These are phyloP conservation scores for Corallochytrium limacisporum DNA, from an alignment of 78 protist genomes.

Conservation along the genomic window DNA sequence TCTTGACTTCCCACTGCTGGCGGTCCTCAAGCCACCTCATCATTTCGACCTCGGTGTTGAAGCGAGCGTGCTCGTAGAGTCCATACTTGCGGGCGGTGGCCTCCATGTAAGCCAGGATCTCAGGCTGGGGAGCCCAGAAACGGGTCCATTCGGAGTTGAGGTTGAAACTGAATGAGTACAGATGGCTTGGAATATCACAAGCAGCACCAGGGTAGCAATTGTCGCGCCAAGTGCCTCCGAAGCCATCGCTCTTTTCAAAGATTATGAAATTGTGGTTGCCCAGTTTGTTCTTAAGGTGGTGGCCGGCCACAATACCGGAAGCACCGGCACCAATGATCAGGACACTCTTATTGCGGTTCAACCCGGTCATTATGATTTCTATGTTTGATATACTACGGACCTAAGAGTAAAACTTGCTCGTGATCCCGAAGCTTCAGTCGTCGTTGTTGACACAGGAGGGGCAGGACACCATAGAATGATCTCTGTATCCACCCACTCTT, in stretches of 20 bases:
- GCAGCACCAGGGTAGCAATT: constrained; percentile 4
- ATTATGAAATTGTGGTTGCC: too few relatives aligned
- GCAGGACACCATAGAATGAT: too few relatives aligned
- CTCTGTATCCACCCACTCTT: too few relatives aligned
- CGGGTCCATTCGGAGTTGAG: background rate
- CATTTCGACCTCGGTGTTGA: background rate
- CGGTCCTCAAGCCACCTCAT: background rate
- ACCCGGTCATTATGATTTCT: too few relatives aligned
- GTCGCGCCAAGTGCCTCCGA: background rate
- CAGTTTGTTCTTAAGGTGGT: too few relatives aligned
- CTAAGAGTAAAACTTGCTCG: too few relatives aligned
- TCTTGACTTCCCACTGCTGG: background rate
- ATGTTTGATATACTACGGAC: too few relatives aligned
- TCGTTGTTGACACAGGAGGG: too few relatives aligned
- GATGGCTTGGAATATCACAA: background rate
- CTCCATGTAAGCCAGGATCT: background rate
- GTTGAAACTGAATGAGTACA: background rate
- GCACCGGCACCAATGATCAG: too few relatives aligned
- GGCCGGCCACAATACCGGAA: too few relatives aligned
- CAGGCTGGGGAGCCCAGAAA: background rate
- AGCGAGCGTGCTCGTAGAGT: background rate
- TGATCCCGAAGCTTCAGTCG: too few relatives aligned
- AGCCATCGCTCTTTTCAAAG: background rate
- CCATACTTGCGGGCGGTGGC: background rate
- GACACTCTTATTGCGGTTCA: too few relatives aligned